Evolutionary conservation across 148 eudicot species (phyloP).

Genomic region (Amaranthus palmeri): DNA sequence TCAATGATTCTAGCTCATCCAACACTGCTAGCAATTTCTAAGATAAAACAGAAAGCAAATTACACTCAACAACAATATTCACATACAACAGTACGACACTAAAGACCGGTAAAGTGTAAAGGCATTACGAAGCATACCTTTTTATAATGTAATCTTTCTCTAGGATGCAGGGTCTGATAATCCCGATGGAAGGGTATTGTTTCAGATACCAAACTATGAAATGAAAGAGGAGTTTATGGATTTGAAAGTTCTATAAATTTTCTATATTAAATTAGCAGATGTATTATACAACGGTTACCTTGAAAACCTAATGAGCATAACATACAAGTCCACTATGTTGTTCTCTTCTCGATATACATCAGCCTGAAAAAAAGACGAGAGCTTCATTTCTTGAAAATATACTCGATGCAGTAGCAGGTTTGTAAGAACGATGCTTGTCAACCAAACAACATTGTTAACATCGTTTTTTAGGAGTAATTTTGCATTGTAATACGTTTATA

Average conservation of each 20-base stretch:
- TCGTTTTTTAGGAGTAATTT: too few relatives aligned
- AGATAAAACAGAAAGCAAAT: constrained; percentile 11
- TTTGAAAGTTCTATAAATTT: constrained; percentile 6
- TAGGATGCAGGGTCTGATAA: constrained; percentile 54
- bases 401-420: not conserved
- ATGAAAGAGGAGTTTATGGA: constrained; percentile 22
- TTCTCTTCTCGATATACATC: constrained; percentile 65
- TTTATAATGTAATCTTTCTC: constrained; percentile 48
- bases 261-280: constrained; percentile 16
- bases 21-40: constrained; percentile 66
- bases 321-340: constrained; percentile 72
- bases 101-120: not conserved
- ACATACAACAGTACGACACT: not conserved
- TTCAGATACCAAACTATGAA: constrained; percentile 82
- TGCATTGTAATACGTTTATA: too few relatives aligned
- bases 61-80: constrained; percentile 10
- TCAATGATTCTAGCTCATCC: constrained; percentile 78
- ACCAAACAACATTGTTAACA: not conserved
- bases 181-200: constrained; percentile 91
- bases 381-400: not conserved
- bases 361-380: constrained; percentile 43
- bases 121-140: constrained; percentile 42
- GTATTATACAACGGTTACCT: constrained; percentile 46
- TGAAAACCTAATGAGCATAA: constrained; percentile 83
- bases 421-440: not conserved